Base-by-base conservation (phyloP, 441 rosid genomes). In the Jatropha multifida region DNA sequence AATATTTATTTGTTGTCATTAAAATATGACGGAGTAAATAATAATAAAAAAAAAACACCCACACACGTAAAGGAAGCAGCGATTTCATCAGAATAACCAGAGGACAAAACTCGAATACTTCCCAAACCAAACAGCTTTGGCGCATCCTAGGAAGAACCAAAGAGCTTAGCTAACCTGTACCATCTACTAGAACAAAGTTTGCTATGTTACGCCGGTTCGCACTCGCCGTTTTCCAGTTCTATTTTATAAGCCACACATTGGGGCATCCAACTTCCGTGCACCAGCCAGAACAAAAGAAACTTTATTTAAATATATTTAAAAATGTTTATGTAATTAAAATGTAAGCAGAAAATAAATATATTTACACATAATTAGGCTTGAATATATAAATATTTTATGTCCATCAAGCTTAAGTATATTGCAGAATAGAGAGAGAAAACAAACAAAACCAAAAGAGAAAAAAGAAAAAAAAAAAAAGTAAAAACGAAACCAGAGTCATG, bases 401-500 rank as follows among this genome's bases (percentile, higher is more conserved):
- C 42, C 49, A 37, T 54, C 51, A 13, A 65, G 76, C 67, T 55
- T 1, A 70, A 41, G 46, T 74, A 76, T 64, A 49, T 75, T 78
- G 74, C 69, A 64, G 78, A 74, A 65, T 37, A 49, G 40, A 55
- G 40, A 61, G 37, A 46, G 5, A n/a, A 61, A 40, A 54, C 40
- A 42, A 68, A 32, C 56, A 67, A 59, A 56, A 49, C 11, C 63
- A 74, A 32, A 20, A 32, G 32, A 32, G 32, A 32, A 32, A 32
- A 32, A 23, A 23, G 23, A 23, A 32, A 32, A 32, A 32, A 32
- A 32, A 32, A 32, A 32, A 32, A 32, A 32, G 32, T 32, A 32
- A 32, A n/a, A 20, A 44, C 15, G 56, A 79, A 77, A 65, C 72
- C 76, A 71, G 86, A 88, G 84, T 79, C 88, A 91, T 91, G 96